Conservation (phyloP, 179 eudicot species). For the Silene vulgaris region DNA sequence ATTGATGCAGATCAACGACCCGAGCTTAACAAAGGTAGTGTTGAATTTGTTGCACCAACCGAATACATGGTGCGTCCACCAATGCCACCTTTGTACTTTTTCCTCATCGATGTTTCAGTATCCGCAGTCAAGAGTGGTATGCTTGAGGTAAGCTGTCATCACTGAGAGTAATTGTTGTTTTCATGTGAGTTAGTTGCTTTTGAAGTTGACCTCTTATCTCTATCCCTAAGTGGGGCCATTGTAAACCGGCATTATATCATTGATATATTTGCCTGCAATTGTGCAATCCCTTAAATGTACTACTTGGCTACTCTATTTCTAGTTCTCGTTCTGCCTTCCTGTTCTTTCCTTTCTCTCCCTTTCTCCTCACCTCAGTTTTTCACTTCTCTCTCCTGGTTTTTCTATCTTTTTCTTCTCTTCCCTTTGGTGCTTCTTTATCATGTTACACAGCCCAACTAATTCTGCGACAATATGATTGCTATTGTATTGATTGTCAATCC, state of each 20-base stretch:
- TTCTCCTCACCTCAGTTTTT: not conserved
- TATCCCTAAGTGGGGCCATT: not conserved
- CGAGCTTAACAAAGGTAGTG: slow-evolving; percentile 84
- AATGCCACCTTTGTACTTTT: slow-evolving; percentile 91
- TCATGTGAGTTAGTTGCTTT: slow-evolving; percentile 2
- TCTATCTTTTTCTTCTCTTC: not conserved
- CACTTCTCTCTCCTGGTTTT: not conserved
- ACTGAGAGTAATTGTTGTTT: not conserved
- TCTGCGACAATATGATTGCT: not conserved
- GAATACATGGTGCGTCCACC: slow-evolving; percentile 99
- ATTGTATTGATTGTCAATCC: no score
- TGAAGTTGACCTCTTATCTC: not conserved
- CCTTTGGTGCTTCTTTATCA: not conserved
- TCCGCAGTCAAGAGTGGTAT: slow-evolving; percentile 92
- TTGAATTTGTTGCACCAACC: slow-evolving; percentile 93
- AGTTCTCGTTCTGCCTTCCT: no score
- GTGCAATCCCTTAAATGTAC: not conserved
- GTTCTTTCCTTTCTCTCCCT: not conserved
- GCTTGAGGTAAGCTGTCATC: slow-evolving; percentile 79
- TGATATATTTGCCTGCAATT: not conserved
- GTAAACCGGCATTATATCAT: not conserved
- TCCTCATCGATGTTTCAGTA: slow-evolving; percentile 86
- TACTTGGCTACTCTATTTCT: not conserved
- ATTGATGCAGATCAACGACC: slow-evolving; percentile 81
- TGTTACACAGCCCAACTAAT: not conserved